Evolutionary conservation across 2,329 filamentous ascomycete species (phyloP).

Genomic region (Fonsecaea pedrosoi): DNA sequence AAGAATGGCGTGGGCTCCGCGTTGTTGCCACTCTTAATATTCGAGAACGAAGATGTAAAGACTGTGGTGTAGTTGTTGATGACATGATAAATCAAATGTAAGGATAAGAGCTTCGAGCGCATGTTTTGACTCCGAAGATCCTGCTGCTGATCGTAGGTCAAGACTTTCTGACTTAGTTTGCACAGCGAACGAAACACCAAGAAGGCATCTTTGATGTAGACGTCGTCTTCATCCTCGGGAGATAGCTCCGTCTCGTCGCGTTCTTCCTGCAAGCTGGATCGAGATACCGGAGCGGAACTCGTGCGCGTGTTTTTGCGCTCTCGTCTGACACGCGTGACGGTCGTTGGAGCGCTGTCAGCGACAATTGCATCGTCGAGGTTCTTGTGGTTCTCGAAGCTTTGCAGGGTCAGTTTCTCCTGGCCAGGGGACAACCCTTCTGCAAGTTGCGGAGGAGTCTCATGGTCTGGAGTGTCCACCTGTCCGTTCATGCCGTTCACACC

Average conservation of each 20-base stretch:
- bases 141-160: conserved; percentile 88
- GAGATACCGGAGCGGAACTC: conserved; percentile 52
- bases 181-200: conserved; percentile 97
- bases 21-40: conserved; percentile 86
- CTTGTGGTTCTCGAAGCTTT: conserved; percentile 72
- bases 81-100: conserved; percentile 93
- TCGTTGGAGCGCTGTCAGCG: conserved; percentile 70
- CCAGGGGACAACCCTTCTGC: conserved; percentile 44
- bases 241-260: conserved; percentile 49
- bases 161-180: conserved; percentile 90
- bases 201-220: conserved; percentile 96
- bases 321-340: conserved; percentile 66
- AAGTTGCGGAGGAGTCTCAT: conserved; percentile 59
- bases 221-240: conserved; percentile 76
- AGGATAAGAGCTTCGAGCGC: conserved; percentile 93
- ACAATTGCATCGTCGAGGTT: conserved; percentile 70
- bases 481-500: conserved; percentile 44
- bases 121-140: conserved; percentile 94
- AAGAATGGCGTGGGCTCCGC: conserved; percentile 84
- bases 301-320: conserved; percentile 53
- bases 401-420: conserved; percentile 67
- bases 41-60: conserved; percentile 89
- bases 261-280: conserved; percentile 46
- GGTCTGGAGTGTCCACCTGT: conserved; percentile 38
- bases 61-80: conserved; percentile 92